A percentile compares a stretch with the other conserved stretches of the same genome.
Conservation (phyloP, 371 early-diverging fungal genomes). For the Apophysomyces elegans region DNA sequence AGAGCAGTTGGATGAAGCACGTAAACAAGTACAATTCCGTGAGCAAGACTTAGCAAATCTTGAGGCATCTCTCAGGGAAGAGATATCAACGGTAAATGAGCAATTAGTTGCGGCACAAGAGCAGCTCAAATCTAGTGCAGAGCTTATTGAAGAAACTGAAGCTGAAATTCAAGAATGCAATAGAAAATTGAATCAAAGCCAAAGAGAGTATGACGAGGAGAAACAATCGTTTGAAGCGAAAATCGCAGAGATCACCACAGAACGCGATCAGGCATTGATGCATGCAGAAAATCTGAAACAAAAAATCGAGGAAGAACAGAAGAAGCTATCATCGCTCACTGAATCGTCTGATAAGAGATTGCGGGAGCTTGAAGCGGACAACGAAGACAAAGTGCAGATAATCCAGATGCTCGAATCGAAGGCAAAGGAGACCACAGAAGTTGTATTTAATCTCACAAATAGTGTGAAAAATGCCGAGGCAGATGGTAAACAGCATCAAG, state of each 20-base stretch:
- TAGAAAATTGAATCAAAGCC: not conserved
- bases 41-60: not conserved
- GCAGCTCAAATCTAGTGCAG: not conserved
- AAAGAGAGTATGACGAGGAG: not conserved
- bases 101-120: not conserved
- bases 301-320: not conserved
- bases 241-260: not conserved
- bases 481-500: not conserved
- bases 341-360: not conserved
- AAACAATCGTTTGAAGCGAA: not conserved
- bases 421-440: not conserved
- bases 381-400: not conserved
- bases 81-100: not conserved
- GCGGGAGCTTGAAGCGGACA: not conserved
- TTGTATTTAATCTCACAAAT: not conserved
- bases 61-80: not conserved
- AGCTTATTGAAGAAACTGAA: not conserved
- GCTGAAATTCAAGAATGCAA: not conserved
- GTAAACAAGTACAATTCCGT: not conserved
- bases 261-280: constrained; percentile 2
- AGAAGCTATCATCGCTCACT: not conserved
- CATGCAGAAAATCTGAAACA: not conserved
- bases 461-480: not conserved
- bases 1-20: not conserved
- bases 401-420: not conserved